Base-by-base conservation (phyloP, 805 yeast species). In the Yamadazyma phyllophila region DNA sequence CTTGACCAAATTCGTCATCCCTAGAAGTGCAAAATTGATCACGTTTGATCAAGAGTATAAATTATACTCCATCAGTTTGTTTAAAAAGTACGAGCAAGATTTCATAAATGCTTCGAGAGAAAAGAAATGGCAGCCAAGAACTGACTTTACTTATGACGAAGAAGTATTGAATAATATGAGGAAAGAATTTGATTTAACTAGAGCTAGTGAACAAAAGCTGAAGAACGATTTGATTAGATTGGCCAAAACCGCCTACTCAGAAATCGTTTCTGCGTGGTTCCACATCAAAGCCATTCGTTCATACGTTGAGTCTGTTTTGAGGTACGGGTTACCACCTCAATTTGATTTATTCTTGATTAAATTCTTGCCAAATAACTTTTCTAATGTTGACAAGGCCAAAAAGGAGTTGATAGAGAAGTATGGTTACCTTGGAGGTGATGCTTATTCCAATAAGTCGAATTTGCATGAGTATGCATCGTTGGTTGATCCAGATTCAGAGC, bases 271-370 rank as follows among this genome's bases (percentile, higher is more conserved):
- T 55, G 81, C 85, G 53, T 90, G 97, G 97, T 76, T 88, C 60
- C 99, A 94, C 66, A 79, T 94, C 55, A 90, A 90, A 67, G 81
- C 88, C 3, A 76, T 94, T 44, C 82, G 97, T 55, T 77, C 88
- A 14, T 94, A 86, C 66, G 96, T 92, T 32, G 99, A 94, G 70
- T 80, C 90, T 41, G 96, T 94, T 12, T 77, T 94, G 63, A 83
- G 99, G 67, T 94, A 94, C 65, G 99, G 99, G 0, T 78, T 94
- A 53, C 99, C 99, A 30, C 97, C 98, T 26, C 85, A 85, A 57
- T 94, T 92, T 65, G 78, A 81, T 59, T 69, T 74, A 41, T 78
- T 57, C 54, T 63, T 76, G 44, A 59, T 81, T 38, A 71, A 72
- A 51, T 60, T 86, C 55, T 63, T 71, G 15, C 60, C 74, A 34